Evolutionary conservation across 768 basidiomycete genomes (phyloP).

Genomic region (Leccinum subgranulosum): DNA sequence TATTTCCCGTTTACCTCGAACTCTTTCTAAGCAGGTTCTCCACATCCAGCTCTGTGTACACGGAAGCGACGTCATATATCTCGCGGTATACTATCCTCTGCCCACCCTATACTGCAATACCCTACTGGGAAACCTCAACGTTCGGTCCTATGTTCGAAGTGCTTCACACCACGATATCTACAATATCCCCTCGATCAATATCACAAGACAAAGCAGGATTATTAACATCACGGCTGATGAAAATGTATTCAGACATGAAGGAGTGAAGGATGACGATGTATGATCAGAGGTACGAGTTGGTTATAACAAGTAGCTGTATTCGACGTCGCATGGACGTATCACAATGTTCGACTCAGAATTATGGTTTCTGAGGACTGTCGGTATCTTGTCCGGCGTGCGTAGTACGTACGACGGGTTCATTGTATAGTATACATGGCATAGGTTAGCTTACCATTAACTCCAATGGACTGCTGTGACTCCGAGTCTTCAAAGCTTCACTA

Average conservation of each 20-base stretch:
- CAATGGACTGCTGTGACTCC: slow-evolving; percentile 10
- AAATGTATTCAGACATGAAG: not conserved
- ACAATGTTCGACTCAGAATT: not conserved
- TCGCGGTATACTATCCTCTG: not conserved
- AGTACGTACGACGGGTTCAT: not conserved
- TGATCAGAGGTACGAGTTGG: not conserved
- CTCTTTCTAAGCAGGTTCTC: not conserved
- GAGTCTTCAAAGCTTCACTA: no score
- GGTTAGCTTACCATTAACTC: not conserved
- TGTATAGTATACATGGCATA: not conserved
- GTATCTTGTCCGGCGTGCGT: not conserved
- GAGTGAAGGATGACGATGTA: not conserved
- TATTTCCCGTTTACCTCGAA: not conserved
- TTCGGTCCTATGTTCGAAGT: not conserved
- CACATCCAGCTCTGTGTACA: not conserved
- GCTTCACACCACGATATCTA: not conserved
- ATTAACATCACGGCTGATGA: not conserved
- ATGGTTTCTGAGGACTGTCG: not conserved
- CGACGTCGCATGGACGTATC: not conserved
- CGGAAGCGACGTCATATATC: not conserved
- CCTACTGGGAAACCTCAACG: not conserved
- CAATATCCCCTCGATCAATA: not conserved
- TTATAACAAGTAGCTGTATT: not conserved
- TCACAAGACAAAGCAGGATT: not conserved
- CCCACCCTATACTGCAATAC: not conserved